phyloP scores from a whole-genome alignment of 352 stramenopile genomes.

The Chrysophaeum taylorii region DNA sequence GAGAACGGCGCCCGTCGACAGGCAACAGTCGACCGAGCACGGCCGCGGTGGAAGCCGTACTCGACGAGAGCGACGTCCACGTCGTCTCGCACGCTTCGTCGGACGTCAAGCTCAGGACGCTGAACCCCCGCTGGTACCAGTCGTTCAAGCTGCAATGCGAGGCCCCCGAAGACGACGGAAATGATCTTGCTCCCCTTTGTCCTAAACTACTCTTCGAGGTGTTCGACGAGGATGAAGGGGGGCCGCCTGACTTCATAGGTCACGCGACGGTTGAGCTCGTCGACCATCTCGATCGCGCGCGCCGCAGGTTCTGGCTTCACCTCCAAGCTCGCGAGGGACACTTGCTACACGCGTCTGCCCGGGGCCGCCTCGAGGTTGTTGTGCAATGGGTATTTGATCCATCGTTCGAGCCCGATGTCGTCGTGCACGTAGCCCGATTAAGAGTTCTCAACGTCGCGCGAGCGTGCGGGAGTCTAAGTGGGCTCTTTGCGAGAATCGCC shows the following conservation, averaged over 20 bases:
- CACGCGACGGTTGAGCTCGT: no score
- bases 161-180: background rate
- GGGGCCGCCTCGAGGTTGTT: background rate
- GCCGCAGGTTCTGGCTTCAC: background rate
- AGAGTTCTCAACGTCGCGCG: no score
- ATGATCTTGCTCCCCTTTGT: no score
- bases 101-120: background rate
- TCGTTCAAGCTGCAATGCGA: background rate
- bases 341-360: background rate
- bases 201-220: background rate
- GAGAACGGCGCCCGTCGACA: no score
- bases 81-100: background rate
- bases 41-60: no score
- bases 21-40: no score
- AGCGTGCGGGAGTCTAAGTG: no score
- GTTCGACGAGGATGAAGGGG: background rate
- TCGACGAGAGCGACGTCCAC: background rate
- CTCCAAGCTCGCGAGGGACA: background rate
- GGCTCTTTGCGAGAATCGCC: no score
- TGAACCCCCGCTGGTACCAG: background rate
- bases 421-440: no score
- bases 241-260: no score
- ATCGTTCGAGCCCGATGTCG: background rate
- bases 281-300: no score
- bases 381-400: background rate